phyloP scores from a whole-genome alignment of 2,329 filamentous ascomycete species.

The Lachnellula hyalina region DNA sequence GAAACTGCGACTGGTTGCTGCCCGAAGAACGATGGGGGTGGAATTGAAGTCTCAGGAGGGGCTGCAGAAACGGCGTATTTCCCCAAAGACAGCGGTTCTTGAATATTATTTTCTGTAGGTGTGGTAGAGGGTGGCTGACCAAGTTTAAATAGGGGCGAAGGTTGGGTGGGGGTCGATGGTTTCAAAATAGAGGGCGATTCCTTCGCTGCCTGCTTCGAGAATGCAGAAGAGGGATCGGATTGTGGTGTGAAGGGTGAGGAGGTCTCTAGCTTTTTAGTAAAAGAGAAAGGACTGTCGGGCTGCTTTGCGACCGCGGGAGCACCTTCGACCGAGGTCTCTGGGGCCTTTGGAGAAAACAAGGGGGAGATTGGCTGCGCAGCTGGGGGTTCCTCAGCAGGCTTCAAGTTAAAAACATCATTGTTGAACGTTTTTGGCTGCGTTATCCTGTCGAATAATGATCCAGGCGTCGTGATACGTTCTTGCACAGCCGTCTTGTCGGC shows the following conservation, averaged over 20 bases:
- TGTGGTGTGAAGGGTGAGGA: background rate
- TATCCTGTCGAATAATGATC: conserved; percentile 16
- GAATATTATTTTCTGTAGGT: background rate
- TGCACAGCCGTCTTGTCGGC: background rate
- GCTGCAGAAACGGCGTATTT: background rate
- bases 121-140: background rate
- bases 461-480: conserved; percentile 1
- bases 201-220: conserved; percentile 2
- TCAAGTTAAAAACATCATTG: conserved; percentile 2
- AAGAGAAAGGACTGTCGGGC: background rate
- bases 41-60: conserved; percentile 1
- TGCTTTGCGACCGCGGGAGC: background rate
- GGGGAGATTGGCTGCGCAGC: background rate
- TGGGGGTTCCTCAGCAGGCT: background rate
- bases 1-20: background rate
- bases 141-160: background rate
- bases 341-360: background rate
- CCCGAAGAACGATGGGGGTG: background rate
- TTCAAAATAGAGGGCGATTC: background rate
- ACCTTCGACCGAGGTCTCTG: background rate
- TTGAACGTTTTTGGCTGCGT: conserved; percentile 4
- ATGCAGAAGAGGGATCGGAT: background rate
- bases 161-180: background rate
- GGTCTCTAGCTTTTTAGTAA: background rate
- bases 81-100: background rate